Conservation (phyloP, 192 early-diverging fungal genomes). For the Radiomyces spectabilis region DNA sequence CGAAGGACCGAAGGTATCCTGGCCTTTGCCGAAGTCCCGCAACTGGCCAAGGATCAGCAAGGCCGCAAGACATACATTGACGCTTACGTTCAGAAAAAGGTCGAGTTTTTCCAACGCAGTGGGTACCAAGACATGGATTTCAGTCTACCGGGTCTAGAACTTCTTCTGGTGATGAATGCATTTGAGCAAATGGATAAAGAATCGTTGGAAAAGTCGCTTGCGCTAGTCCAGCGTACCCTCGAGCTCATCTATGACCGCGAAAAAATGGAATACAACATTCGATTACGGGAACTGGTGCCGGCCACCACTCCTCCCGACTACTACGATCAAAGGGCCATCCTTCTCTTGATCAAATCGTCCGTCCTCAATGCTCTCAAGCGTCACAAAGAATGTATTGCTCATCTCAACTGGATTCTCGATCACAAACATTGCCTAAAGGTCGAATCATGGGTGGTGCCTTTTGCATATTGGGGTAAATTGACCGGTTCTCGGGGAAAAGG, state of each 20-base stretch:
- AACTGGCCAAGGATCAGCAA: slow-evolving; percentile 30
- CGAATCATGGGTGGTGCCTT: slow-evolving; percentile 46
- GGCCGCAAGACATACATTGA: slow-evolving; percentile 39
- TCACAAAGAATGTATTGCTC: slow-evolving; percentile 29
- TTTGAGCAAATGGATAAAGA: slow-evolving; percentile 40
- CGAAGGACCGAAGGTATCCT: slow-evolving; percentile 67
- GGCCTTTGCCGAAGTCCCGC: slow-evolving; percentile 49
- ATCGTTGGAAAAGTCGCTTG: slow-evolving; percentile 13
- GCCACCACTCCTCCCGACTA: slow-evolving; percentile 24
- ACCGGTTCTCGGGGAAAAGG: not conserved
- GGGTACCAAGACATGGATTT: slow-evolving; percentile 37
- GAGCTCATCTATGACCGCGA: slow-evolving; percentile 27
- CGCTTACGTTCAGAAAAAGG: slow-evolving; percentile 39
- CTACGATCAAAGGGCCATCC: slow-evolving; percentile 31
- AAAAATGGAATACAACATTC: slow-evolving; percentile 23
- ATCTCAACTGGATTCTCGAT: slow-evolving; percentile 45
- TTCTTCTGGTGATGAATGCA: slow-evolving; percentile 42
- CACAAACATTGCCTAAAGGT: slow-evolving; percentile 29
- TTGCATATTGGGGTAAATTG: slow-evolving; percentile 38
- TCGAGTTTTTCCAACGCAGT: slow-evolving; percentile 36
- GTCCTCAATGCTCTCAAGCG: slow-evolving; percentile 37
- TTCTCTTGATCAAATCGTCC: slow-evolving; percentile 41
- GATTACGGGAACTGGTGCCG: slow-evolving; percentile 26
- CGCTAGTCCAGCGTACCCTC: slow-evolving; percentile 15
- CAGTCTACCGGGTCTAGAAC: slow-evolving; percentile 39